A percentile compares a stretch with the other conserved stretches of the same genome.
These are phyloP conservation scores for Saccharomyces kudriavzevii DNA, from an alignment of 805 yeast genomes.

Conservation along the genomic window DNA sequence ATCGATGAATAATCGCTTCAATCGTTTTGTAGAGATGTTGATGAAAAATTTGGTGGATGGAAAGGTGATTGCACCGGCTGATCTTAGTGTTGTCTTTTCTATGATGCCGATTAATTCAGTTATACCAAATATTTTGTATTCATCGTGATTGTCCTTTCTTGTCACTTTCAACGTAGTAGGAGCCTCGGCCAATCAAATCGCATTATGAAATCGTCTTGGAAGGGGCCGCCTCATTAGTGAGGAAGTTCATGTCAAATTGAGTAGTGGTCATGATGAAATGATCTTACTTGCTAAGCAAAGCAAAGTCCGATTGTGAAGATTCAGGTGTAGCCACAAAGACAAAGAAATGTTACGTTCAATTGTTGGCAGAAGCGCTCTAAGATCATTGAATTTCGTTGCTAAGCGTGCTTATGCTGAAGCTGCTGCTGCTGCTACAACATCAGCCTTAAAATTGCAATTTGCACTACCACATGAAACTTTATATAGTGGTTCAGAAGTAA, in stretches of 20 bases:
- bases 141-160: not conserved
- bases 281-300: not conserved
- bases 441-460: slow-evolving; percentile 75
- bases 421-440: slow-evolving; percentile 54
- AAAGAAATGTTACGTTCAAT: slow-evolving; percentile 22
- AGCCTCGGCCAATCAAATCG: not conserved
- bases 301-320: not conserved
- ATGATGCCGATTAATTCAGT: not conserved
- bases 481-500: slow-evolving; percentile 40
- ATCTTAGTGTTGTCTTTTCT: no score
- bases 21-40: no score
- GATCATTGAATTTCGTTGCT: slow-evolving; percentile 42
- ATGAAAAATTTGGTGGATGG: no score
- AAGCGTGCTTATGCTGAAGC: slow-evolving; percentile 84
- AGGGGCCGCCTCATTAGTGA: not conserved
- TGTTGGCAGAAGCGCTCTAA: slow-evolving; percentile 18
- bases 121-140: not conserved
- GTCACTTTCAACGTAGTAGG: not conserved
- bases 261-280: not conserved
- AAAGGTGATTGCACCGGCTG: not conserved
- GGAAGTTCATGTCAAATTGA: not conserved
- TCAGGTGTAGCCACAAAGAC: not conserved
- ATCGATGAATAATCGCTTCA: no score
- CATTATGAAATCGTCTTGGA: not conserved
- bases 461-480: slow-evolving; percentile 81